Base-by-base conservation (phyloP, 805 yeast species). In the Sugiyamaella boreocaroliniensis region DNA sequence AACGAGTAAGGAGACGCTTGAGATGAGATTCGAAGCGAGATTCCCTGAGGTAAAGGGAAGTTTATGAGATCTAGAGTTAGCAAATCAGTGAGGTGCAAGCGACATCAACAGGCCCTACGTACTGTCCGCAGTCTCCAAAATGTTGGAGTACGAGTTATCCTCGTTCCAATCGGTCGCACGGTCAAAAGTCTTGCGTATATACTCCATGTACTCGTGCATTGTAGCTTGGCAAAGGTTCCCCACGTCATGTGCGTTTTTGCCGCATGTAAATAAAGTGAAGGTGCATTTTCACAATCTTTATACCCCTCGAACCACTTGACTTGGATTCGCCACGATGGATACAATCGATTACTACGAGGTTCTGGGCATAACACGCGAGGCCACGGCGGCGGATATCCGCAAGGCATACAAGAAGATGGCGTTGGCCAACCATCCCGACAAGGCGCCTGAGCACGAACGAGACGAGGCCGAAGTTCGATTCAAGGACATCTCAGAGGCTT, bases 191-290 rank as follows among this genome's bases (percentile, higher is more conserved):
- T 78, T 75, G 60, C 84, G 83, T 32, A 92, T 78, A 67, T 84
- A 85, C 61, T 92, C 96, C 96, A 92, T 89, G 71, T 86, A 90
- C 43, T 80, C 77, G 56, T 82, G 73, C 97, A 89, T 89, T n/a
- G n/a, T 32, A 22, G 11, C n/a, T 9, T 43, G 14, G 34, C 18
- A 41, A 40, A 15, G 15, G 29, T 44, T 44, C 32, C 12, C 43
- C 43, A 41, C 18, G 43, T n/a, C 22, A 15, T 37, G n/a, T 3
- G 16, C 8, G 16, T 37, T 37, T n/a, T 14, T 16, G 19, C 43
- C 47, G 29, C 22, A 26, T 22, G 20, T 44, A 15, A 46, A 47
- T 20, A 42, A 42, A 22, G 26, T 22, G 26, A 22, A 22, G 26
- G n/a, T 32, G n/a, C 29, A 22, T 22, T n/a, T 19, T 43, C 15